Conservation (phyloP, 2,329 filamentous ascomycete genomes). For the Ceratocystis papillata region DNA sequence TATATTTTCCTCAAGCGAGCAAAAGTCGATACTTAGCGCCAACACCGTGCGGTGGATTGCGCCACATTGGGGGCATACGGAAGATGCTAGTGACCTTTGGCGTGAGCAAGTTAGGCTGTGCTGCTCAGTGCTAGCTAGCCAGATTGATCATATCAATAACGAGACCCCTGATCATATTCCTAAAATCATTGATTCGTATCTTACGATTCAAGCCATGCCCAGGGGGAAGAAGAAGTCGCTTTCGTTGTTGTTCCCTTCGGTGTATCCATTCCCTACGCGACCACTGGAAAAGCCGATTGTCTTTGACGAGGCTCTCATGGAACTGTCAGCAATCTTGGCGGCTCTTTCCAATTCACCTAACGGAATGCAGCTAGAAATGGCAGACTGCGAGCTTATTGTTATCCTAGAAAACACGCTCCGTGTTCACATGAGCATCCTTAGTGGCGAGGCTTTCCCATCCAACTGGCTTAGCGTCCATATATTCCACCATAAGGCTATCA, state of each 20-base stretch:
- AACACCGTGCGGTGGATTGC: slow-evolving; percentile 86
- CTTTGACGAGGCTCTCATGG: slow-evolving; percentile 80
- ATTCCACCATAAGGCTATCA: slow-evolving; percentile 80
- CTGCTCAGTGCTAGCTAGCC: slow-evolving; percentile 81
- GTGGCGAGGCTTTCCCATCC: slow-evolving; percentile 77
- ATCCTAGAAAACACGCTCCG: slow-evolving; percentile 70
- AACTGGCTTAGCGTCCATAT: slow-evolving; percentile 90
- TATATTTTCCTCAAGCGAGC: slow-evolving; percentile 68
- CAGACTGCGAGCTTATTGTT: slow-evolving; percentile 60
- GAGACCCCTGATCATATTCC: slow-evolving; percentile 83
- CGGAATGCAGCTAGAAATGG: slow-evolving; percentile 62
- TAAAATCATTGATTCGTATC: slow-evolving; percentile 82
- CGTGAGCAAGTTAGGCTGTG: slow-evolving; percentile 86
- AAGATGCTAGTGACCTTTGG: slow-evolving; percentile 71
- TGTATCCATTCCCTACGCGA: slow-evolving; percentile 78
- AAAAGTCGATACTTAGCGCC: slow-evolving; percentile 59
- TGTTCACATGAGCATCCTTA: slow-evolving; percentile 79
- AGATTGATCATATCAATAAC: slow-evolving; percentile 65
- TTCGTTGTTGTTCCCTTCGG: slow-evolving; percentile 78
- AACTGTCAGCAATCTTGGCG: slow-evolving; percentile 78
- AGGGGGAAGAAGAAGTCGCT: slow-evolving; percentile 52
- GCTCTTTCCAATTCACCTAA: slow-evolving; percentile 61
- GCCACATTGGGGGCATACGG: slow-evolving; percentile 78
- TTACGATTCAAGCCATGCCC: slow-evolving; percentile 54
- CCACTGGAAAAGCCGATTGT: slow-evolving; percentile 47